Evolutionary conservation across 208 protist genomes (phyloP), one percentile per base, ranked within the genome.

Genomic region (Vickermania spadyakhi): DNA sequence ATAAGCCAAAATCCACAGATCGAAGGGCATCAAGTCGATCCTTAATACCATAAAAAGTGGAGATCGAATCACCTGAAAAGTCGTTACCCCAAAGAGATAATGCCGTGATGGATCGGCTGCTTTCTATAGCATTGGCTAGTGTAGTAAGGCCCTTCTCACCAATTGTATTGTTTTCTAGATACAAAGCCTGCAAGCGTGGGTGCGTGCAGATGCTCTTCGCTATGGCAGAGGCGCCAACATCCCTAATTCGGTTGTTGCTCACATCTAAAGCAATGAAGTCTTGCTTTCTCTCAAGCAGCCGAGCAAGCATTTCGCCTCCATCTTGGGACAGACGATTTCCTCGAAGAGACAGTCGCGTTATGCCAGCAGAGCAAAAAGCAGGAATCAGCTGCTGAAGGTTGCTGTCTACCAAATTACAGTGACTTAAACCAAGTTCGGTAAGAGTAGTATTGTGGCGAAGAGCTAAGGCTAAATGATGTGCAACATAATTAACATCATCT

Each of bases 31-130:
- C 54, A 3, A 89, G 52, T 52, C 73, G 65, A 7, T 72, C 71
- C n/a, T 77, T 71, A 13, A 72, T 60, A n/a, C 56, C 23, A 57
- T 76, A 80, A 0, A 91, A 49, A 18, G 72, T 66, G 4, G 28
- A 50, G 18, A 77, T 69, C 7, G 76, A 66, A 2, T 51, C 56
- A 2, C 73, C 77, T 2, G 71, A 72, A 56, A 89, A 72, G 50
- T 73, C 70, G 60, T 93, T 93, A 36, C 86, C 86, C 86, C 86
- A 93, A 27, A 89, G 26, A n/a, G 63, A 56, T 1, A 93, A 52
- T 52, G 65, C 49, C 7, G 31, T 59, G 41, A 93, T 45, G 0
- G 69, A 69, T 13, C 60, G 51, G 55, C 79, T 84, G 22, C 58
- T 57, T 26, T 26, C 58, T 3, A 89, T 27, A 11, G 72, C 64